Percentiles rank a stretch among this genome's conserved stretches.
These are phyloP conservation scores for Calonectria naviculata DNA, from an alignment of 2,329 filamentous ascomycete species.

Conservation along the genomic window DNA sequence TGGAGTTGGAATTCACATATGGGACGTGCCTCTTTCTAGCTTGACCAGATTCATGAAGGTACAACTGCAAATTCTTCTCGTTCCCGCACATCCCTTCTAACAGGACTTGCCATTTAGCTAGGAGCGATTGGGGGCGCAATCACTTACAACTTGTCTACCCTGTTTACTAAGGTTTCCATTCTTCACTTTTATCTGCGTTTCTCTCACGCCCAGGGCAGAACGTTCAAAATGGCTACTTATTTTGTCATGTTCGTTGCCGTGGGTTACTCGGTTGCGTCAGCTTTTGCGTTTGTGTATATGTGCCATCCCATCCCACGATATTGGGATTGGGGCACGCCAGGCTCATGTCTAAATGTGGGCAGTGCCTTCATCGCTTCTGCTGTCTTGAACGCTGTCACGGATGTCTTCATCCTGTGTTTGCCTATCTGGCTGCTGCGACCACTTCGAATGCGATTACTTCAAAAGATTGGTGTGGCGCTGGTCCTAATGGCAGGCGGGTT, in stretches of 20 bases:
- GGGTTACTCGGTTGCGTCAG: neutral
- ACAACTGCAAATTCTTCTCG: neutral
- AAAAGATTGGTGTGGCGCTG: constrained; percentile 4
- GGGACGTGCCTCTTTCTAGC: neutral
- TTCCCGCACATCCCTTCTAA: neutral
- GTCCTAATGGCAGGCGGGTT: neutral
- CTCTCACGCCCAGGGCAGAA: neutral
- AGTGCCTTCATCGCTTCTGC: neutral
- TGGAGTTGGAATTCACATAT: neutral
- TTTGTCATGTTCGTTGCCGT: constrained; percentile 7
- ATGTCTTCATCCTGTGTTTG: neutral
- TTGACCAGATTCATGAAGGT: constrained; percentile 1
- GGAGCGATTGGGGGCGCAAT: neutral
- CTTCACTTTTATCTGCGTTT: constrained; percentile 11
- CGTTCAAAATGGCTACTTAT: neutral
- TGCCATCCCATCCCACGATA: constrained; percentile 3
- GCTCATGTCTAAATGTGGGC: neutral
- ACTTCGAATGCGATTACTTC: constrained; percentile 2
- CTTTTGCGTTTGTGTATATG: constrained; percentile 5
- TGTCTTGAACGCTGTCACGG: neutral
- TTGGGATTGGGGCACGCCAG: neutral
- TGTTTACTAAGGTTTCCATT: constrained; percentile 8
- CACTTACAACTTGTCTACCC: neutral
- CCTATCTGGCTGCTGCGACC: constrained; percentile 1
- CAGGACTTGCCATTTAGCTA: neutral